Conservation (phyloP, 1,284 basidiomycete species). For the Grifola frondosa region DNA sequence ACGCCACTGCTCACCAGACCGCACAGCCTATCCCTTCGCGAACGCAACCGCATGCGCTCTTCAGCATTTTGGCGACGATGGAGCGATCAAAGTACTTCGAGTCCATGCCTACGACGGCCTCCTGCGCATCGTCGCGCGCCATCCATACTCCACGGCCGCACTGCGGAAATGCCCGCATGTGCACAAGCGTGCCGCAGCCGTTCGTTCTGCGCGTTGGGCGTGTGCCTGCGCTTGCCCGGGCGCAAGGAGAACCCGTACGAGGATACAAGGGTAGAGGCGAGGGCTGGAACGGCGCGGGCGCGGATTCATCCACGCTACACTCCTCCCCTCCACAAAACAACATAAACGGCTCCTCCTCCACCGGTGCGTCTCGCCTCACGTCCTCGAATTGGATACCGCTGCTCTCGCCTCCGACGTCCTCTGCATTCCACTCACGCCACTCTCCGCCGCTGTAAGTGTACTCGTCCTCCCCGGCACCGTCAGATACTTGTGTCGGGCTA, state of each 20-base stretch:
- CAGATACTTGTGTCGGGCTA: conserved; percentile 24
- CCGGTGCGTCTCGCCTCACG: conserved; percentile 14
- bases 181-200: conserved; percentile 62
- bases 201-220: conserved; percentile 34
- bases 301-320: conserved; percentile 13
- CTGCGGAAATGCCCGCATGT: conserved; percentile 51
- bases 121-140: conserved; percentile 48
- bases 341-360: conserved; percentile 36
- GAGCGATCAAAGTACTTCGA: conserved; percentile 51
- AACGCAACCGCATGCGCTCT: conserved; percentile 60
- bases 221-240: conserved; percentile 11
- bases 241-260: conserved; percentile 40
- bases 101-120: conserved; percentile 51
- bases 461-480: conserved; percentile 21
- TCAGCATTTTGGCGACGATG: conserved; percentile 47
- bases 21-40: conserved; percentile 65
- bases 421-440: conserved; percentile 23
- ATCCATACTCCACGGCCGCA: conserved; percentile 54
- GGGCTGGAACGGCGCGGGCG: conserved; percentile 18
- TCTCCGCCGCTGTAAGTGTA: conserved; percentile 21
- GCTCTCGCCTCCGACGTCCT: conserved; percentile 12
- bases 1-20: conserved; percentile 46
- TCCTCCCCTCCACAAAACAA: conserved; percentile 52
- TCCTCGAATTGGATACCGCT: conserved; percentile 17
- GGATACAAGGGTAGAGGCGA: conserved; percentile 23